These are phyloP conservation scores for Blastobotrys malaysiensis DNA, from an alignment of 1,139 yeast genomes.

Conservation along the genomic window DNA sequence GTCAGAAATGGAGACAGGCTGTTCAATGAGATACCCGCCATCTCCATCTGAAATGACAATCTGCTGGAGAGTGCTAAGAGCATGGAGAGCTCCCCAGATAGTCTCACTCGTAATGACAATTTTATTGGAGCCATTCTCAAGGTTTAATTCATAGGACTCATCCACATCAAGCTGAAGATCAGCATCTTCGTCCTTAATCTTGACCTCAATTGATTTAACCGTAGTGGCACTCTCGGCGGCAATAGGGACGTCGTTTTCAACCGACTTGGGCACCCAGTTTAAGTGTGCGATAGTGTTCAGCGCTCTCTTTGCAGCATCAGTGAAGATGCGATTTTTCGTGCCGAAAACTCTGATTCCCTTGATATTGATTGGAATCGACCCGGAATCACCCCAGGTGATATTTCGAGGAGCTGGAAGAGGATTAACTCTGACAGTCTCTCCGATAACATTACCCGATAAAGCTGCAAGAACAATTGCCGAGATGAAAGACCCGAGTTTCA, in stretches of 20 bases:
- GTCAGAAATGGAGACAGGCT: constrained; percentile 36
- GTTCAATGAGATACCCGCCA: constrained; percentile 28
- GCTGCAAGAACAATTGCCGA: neutral
- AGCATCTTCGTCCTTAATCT: constrained; percentile 14
- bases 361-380: neutral
- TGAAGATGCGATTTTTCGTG: constrained; percentile 10
- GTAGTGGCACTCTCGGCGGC: neutral
- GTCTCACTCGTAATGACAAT: constrained; percentile 13
- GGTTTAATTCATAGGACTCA: constrained; percentile 34
- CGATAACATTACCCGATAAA: neutral
- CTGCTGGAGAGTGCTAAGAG: constrained; percentile 43
- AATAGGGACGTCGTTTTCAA: neutral
- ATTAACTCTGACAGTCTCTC: constrained; percentile 4
- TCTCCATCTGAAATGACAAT: constrained; percentile 24
- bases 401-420: constrained; percentile 11
- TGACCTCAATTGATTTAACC: neutral
- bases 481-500: neutral
- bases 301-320: constrained; percentile 19
- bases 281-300: constrained; percentile 15
- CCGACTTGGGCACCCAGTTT: constrained; percentile 22
- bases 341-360: neutral
- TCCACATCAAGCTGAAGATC: constrained; percentile 38
- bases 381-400: constrained; percentile 9
- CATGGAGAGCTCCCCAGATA: constrained; percentile 40
- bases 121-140: constrained; percentile 1